Conservation (phyloP, 805 yeast species). For the Lipomyces japonicus region DNA sequence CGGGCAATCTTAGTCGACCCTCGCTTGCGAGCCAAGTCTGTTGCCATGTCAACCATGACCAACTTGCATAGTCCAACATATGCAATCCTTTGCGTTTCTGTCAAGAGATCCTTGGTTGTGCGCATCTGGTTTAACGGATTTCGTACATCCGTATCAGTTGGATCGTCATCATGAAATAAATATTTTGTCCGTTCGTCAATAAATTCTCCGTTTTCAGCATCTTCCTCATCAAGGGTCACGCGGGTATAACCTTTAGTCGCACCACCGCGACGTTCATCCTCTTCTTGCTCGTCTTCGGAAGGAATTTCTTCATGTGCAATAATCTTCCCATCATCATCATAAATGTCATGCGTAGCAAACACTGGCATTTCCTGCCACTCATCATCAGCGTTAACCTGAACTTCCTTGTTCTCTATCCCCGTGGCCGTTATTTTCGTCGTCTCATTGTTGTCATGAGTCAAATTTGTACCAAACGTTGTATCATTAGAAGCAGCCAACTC, state of each 20-base stretch:
- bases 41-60: slow-evolving; percentile 73
- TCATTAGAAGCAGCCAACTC: neutral
- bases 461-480: too few species aligned
- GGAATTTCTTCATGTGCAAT: slow-evolving; percentile 33
- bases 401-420: neutral
- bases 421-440: too few species aligned
- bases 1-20: slow-evolving; percentile 53
- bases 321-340: slow-evolving; percentile 62
- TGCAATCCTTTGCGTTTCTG: slow-evolving; percentile 84
- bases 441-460: neutral
- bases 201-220: slow-evolving; percentile 57
- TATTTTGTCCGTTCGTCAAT: slow-evolving; percentile 55
- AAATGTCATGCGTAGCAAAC: slow-evolving; percentile 69
- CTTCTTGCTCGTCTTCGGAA: slow-evolving; percentile 30
- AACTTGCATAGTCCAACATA: slow-evolving; percentile 82
- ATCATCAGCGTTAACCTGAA: slow-evolving; percentile 8
- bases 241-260: slow-evolving; percentile 78
- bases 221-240: slow-evolving; percentile 82
- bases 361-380: slow-evolving; percentile 89
- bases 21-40: slow-evolving; percentile 60
- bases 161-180: slow-evolving; percentile 44
- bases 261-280: slow-evolving; percentile 38
- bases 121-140: slow-evolving; percentile 64
- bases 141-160: slow-evolving; percentile 33
- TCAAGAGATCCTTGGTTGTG: slow-evolving; percentile 74